Percentiles rank a stretch among this genome's conserved stretches.
Conservation (phyloP, 495 filamentous ascomycete genomes). For the Cercophora samala region DNA sequence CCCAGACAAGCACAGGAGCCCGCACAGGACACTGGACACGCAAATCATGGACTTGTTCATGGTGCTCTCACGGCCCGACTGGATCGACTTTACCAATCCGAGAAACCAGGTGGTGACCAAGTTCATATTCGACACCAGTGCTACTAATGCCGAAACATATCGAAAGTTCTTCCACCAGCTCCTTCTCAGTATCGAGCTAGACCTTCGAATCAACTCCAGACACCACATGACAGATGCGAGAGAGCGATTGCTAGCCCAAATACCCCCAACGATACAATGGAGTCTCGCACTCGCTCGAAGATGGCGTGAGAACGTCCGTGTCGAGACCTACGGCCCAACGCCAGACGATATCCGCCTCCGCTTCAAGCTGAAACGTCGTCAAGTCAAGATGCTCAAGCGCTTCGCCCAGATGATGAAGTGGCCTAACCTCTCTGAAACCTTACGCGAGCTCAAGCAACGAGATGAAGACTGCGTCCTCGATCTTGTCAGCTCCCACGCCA, state of each 20-base stretch:
- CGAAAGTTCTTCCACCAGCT: slow-evolving; percentile 71
- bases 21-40: slow-evolving; percentile 56
- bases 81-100: slow-evolving; percentile 65
- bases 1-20: slow-evolving; percentile 47
- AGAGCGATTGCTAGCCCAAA: slow-evolving; percentile 52
- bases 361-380: slow-evolving; percentile 55
- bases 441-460: slow-evolving; percentile 54
- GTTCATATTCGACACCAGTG: slow-evolving; percentile 46
- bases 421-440: slow-evolving; percentile 63
- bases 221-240: slow-evolving; percentile 53
- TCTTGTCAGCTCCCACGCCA: slow-evolving; percentile 59
- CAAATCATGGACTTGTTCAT: slow-evolving; percentile 67
- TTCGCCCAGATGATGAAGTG: slow-evolving; percentile 70
- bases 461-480: slow-evolving; percentile 55
- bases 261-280: slow-evolving; percentile 67
- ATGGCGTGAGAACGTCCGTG: slow-evolving; percentile 63
- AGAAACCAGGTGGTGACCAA: slow-evolving; percentile 61
- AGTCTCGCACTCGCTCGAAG: slow-evolving; percentile 62
- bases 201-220: slow-evolving; percentile 56
- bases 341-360: slow-evolving; percentile 50
- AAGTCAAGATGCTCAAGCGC: slow-evolving; percentile 60
- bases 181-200: slow-evolving; percentile 64
- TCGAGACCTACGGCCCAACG: slow-evolving; percentile 48
- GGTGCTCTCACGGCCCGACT: slow-evolving; percentile 57
- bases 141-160: slow-evolving; percentile 42